A percentile compares a stretch with the other conserved stretches of the same genome.
Conservation (phyloP, 1,139 yeast species). For the Maudiozyma humilis region DNA sequence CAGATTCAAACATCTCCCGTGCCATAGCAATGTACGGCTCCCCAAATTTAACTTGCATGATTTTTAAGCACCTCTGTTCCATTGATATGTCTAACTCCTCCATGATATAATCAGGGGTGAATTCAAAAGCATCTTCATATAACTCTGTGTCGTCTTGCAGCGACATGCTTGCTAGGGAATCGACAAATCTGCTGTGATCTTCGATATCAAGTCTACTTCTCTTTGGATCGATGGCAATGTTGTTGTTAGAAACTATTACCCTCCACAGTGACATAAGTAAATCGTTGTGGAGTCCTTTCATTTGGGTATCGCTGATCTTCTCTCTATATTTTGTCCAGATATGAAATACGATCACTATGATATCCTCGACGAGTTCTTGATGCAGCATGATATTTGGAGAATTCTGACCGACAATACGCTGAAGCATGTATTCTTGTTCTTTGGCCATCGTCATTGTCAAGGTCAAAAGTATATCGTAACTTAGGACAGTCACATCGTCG, state of each 20-base stretch:
- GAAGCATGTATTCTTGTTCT: conserved; percentile 24
- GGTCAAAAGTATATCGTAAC: conserved; percentile 19
- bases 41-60: conserved; percentile 39
- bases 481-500: conserved; percentile 11
- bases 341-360: conserved; percentile 18
- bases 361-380: conserved; percentile 19
- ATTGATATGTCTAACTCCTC: conserved; percentile 14
- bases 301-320: conserved; percentile 13
- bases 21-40: conserved; percentile 60
- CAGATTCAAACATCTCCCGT: conserved; percentile 54
- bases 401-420: conserved; percentile 20
- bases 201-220: conserved; percentile 9
- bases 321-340: conserved; percentile 21
- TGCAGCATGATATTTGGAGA: conserved; percentile 18
- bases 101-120: conserved; percentile 21
- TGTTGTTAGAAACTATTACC: conserved; percentile 17
- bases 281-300: conserved; percentile 24
- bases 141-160: conserved; percentile 16
- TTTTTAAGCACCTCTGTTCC: conserved; percentile 13
- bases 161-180: conserved; percentile 18
- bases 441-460: conserved; percentile 20
- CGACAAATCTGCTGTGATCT: conserved; percentile 20
- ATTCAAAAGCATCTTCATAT: conserved; percentile 28
- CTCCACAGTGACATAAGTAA: conserved; percentile 27
- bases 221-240: neutral